phyloP scores from a whole-genome alignment of 352 stramenopile genomes.

The Phytophthora hybrid region DNA sequence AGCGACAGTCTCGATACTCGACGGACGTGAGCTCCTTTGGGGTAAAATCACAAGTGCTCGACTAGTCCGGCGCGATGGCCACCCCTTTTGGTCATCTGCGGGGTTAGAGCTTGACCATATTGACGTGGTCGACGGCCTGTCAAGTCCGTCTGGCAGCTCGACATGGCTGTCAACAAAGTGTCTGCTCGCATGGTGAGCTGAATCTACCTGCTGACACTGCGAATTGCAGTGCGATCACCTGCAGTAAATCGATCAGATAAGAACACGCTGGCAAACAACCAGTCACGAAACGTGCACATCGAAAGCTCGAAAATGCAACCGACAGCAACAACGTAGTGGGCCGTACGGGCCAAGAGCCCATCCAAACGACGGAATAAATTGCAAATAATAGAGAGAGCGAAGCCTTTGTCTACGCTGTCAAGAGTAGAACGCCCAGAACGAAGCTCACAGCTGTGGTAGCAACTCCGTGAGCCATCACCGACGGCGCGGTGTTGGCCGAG shows the following conservation, averaged over 20 bases:
- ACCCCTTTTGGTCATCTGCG: not conserved
- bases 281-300: not conserved
- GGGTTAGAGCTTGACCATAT: constrained; percentile 14
- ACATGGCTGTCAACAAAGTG: not conserved
- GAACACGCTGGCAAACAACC: not conserved
- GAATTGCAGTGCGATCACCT: not conserved
- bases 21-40: not conserved
- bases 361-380: constrained; percentile 23
- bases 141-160: constrained; percentile 13
- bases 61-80: not conserved
- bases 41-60: constrained; percentile 19
- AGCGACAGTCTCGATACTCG: not conserved
- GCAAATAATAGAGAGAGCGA: constrained; percentile 19
- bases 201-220: not conserved
- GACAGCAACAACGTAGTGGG: not conserved
- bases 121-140: constrained; percentile 16
- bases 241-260: not conserved
- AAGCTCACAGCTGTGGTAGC: not conserved
- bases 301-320: not conserved
- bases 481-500: constrained; percentile 19
- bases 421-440: constrained; percentile 20
- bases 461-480: constrained; percentile 1
- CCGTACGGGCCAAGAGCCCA: not conserved
- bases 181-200: constrained; percentile 7
- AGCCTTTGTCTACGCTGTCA: constrained; percentile 8